phyloP scores from a whole-genome alignment of 148 eudicot species.

The Rhododendron williamsianum region DNA sequence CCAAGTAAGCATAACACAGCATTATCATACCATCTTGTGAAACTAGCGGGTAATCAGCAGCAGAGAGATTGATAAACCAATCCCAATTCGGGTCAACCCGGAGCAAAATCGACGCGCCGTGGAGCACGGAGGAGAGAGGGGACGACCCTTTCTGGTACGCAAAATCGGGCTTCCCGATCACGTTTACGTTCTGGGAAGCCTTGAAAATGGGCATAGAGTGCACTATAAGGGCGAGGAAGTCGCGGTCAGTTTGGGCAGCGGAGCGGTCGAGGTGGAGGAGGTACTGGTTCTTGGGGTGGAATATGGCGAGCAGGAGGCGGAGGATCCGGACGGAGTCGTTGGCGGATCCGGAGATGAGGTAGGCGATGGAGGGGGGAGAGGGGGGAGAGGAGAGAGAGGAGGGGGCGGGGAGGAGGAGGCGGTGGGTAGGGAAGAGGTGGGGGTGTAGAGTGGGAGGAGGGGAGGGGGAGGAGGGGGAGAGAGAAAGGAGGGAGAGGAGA shows the following conservation, averaged over 20 bases:
- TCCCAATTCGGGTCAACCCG: constrained; percentile 51
- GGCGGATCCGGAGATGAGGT: constrained; percentile 66
- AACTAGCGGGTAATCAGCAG: constrained; percentile 75
- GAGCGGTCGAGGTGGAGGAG: constrained; percentile 60
- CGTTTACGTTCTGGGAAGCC: constrained; percentile 75
- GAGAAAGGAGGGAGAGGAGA: constrained; percentile 15
- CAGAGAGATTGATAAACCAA: constrained; percentile 79
- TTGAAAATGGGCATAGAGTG: constrained; percentile 38
- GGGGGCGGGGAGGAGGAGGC: constrained; percentile 23
- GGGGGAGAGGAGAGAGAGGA: constrained; percentile 20
- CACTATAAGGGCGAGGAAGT: constrained; percentile 35
- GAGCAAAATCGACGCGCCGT: constrained; percentile 70
- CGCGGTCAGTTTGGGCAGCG: constrained; percentile 56
- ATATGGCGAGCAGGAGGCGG: constrained; percentile 54
- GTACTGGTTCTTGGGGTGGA: constrained; percentile 71
- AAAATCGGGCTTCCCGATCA: constrained; percentile 62
- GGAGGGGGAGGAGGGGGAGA: constrained; percentile 25
- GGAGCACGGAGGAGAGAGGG: constrained; percentile 42
- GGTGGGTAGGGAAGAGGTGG: constrained; percentile 31
- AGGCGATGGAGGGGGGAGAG: constrained; percentile 55
- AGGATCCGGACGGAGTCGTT: constrained; percentile 41
- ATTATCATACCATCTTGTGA: constrained; percentile 67
- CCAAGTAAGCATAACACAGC: constrained; percentile 11
- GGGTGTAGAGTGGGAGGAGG: constrained; percentile 29
- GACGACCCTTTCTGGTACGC: constrained; percentile 50